Base-by-base conservation (phyloP, 192 early-diverging fungal species). In the Glomus cerebriforme region DNA sequence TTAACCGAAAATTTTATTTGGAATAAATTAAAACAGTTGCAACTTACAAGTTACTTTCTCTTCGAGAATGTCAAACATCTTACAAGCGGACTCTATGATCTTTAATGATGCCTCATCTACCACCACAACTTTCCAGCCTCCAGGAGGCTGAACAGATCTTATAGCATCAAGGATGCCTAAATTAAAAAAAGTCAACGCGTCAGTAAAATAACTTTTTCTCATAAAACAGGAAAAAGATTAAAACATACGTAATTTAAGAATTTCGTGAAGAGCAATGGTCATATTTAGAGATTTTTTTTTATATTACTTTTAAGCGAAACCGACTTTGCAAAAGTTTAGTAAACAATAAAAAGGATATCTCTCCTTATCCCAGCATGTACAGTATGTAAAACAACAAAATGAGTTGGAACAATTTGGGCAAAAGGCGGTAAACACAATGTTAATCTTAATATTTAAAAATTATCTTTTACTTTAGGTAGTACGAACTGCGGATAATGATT, bases 71-170 rank as follows among this genome's bases (percentile, higher is more conserved):
- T 90, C 88, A 81, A 89, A 87, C 88, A 92, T 95, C 79, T 94
- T 94, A 83, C 91, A 92, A 6, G 92, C 87, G 10, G 89, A 89
- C 73, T 89, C 91, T 13, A 95, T 81, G 47, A 96, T 90, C 45
- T 92, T 90, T 68, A 90, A 80, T 24, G 93, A 88, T 49, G 90
- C 90, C 37, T 87, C 84, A 87, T 96, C 95, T 0, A 95, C 89
- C 13, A 96, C 92, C 4, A 95, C 82, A 75, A 96, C 89, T 83
- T 96, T 96, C 93, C 92, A 96, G 74, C 87, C 84, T 67, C 87
- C 88, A 19, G 91, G 86, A 17, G 92, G 91, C 77, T 94, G 88
- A 27, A 94, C 87, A 0, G 92, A 86, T 81, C 88, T 86, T 77
- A 96, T 92, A 87, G 93, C 93, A 67, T 95, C 94, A 67, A 92